A percentile compares a stretch with the other conserved stretches of the same genome.
Evolutionary conservation across 768 basidiomycete species (phyloP).

Genomic region (Polyporus arcularius): DNA sequence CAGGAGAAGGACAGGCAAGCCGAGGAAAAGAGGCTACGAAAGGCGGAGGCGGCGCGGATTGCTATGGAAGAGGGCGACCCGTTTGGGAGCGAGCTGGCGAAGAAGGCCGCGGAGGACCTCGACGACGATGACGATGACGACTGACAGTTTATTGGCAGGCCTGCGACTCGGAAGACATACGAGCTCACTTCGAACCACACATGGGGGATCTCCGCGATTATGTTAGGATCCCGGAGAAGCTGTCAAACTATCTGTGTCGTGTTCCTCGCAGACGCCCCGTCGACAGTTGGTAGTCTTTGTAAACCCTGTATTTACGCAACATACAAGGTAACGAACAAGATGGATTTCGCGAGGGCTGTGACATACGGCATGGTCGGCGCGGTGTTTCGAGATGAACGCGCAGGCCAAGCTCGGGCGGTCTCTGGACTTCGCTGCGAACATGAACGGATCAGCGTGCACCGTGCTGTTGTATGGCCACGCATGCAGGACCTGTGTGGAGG

Average conservation of each 20-base stretch:
- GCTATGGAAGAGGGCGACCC: constrained; percentile 64
- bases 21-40: constrained; percentile 59
- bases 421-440: not conserved
- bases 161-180: not conserved
- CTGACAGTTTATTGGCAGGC: not conserved
- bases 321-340: not conserved
- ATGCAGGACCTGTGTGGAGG: not conserved
- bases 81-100: constrained; percentile 60
- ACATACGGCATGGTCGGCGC: not conserved
- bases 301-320: not conserved
- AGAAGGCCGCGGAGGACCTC: constrained; percentile 44
- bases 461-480: not conserved
- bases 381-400: not conserved
- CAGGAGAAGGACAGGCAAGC: constrained; percentile 72
- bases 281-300: not conserved
- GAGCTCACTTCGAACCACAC: not conserved
- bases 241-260: not conserved
- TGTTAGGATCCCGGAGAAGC: not conserved
- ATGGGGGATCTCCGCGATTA: not conserved
- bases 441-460: not conserved
- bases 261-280: not conserved
- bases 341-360: not conserved
- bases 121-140: constrained; percentile 49
- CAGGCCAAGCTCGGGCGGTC: too few species aligned
- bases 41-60: constrained; percentile 52